These are phyloP conservation scores for Dothistroma septosporum DNA, from an alignment of 2,329 filamentous ascomycete species.

Conservation along the genomic window DNA sequence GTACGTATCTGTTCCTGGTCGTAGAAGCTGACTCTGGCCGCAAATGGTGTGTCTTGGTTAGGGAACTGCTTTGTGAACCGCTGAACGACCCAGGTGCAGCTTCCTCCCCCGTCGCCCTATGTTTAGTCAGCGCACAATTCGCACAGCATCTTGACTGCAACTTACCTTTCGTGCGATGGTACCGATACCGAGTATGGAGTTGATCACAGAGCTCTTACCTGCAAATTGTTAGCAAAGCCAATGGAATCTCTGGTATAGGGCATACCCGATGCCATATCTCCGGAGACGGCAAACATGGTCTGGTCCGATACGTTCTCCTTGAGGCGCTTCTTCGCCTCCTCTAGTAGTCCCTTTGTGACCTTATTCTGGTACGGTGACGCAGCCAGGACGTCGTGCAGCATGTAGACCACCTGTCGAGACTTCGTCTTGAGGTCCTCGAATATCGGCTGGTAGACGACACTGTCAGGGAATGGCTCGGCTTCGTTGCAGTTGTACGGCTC, in stretches of 20 bases:
- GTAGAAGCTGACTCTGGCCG: constrained; percentile 21
- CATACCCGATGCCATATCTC: constrained; percentile 21
- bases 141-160: too few relatives aligned
- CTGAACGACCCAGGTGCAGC: constrained; percentile 22
- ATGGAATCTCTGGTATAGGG: neutral
- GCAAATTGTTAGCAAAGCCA: neutral
- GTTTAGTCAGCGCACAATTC: neutral
- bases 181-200: constrained; percentile 22
- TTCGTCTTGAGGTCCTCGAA: constrained; percentile 1
- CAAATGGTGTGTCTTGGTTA: constrained; percentile 18
- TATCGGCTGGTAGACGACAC: constrained; percentile 1
- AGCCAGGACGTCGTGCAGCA: neutral
- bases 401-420: neutral
- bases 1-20: constrained; percentile 4
- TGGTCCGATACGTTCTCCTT: neutral
- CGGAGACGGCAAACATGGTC: constrained; percentile 14
- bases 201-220: constrained; percentile 26
- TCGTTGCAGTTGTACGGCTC: constrained; percentile 4
- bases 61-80: constrained; percentile 9
- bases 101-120: constrained; percentile 19
- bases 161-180: constrained; percentile 21
- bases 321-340: neutral
- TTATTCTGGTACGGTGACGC: constrained; percentile 3
- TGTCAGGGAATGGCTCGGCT: constrained; percentile 2
- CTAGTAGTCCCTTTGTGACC: constrained; percentile 7